Base-by-base conservation (phyloP, 208 protist genomes). In the Leptomonas pyrrhocoris region DNA sequence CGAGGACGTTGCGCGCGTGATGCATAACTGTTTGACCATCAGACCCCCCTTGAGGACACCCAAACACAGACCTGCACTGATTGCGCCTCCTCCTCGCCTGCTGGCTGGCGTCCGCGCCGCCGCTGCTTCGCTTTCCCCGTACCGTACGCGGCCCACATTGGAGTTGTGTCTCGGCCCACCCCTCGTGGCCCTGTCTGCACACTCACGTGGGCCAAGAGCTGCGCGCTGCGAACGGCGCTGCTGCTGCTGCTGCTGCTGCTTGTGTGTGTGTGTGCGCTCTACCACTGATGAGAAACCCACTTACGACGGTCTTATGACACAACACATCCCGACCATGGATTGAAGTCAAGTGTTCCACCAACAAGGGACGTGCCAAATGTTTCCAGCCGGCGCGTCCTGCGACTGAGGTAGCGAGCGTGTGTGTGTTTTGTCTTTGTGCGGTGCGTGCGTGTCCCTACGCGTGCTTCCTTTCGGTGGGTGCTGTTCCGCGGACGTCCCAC, bases 371-470 rank as follows among this genome's bases (percentile, higher is more conserved):
- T 62, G 69, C 75, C 80, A 85, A 64, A 73, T n/a, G 60, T 73
- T 86, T 86, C 76, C 76, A 82, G 80, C 80, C 66, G 80, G 80
- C 67, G 76, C 67, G 76, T 63, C 72, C 73, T 82, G 76, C 67
- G 76, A 74, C 80, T 67, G 80, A 86, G 80, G 54, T 77, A 72
- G 63, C 73, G 36, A 13, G 19, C 38, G 43, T 49, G 27, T 23
- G 53, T 31, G 30, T 57, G 53, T 18, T 18, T 34, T 27, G n/a
- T n/a, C n/a, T 60, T 6, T 36, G 34, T 60, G 55, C 34, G 55
- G 9, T 57, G 15, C 28, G 53, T 38, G 53, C 53, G 28, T n/a
- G 13, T 16, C 27, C 34, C 12, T 30, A 11, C 31, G 27, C 3
- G 48, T 11, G 30, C 38, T 60, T 45, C 18, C n/a, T 21, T 6